Conservation (phyloP, 2,329 filamentous ascomycete genomes). For the Aureobasidium melanogenum region DNA sequence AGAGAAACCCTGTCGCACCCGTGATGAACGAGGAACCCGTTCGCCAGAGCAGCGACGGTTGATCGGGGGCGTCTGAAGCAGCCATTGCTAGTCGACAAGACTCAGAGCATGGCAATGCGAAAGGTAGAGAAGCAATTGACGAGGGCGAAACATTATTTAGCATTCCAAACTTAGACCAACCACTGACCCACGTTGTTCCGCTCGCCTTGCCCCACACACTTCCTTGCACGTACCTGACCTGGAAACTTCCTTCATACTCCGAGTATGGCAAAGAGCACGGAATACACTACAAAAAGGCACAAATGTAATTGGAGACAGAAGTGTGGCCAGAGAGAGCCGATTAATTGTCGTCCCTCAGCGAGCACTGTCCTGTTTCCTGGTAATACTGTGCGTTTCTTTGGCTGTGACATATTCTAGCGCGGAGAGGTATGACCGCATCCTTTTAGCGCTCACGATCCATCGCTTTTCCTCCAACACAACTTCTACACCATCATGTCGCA, state of each 20-base stretch:
- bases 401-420: no score
- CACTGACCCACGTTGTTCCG: slow-evolving; percentile 7
- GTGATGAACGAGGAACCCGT: slow-evolving; percentile 65
- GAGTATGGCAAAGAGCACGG: no score
- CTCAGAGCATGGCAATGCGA: neutral
- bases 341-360: no score
- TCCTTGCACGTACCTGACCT: no score
- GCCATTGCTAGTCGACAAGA: neutral
- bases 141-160: neutral
- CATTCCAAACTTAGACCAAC: slow-evolving; percentile 1
- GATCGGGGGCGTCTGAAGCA: slow-evolving; percentile 24
- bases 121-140: neutral
- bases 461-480: neutral
- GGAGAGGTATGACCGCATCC: slow-evolving; percentile 1
- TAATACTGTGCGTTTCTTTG: no score
- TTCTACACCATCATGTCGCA: slow-evolving; percentile 17
- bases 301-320: no score
- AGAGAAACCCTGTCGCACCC: slow-evolving; percentile 61
- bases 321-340: no score
- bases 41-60: slow-evolving; percentile 61
- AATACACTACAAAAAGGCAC: no score
- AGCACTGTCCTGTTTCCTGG: no score
- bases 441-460: neutral
- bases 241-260: no score
- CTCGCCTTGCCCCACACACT: no score